These are phyloP conservation scores for Irineochytrium annulatum DNA, from an alignment of 192 early-diverging fungal species.

Conservation along the genomic window DNA sequence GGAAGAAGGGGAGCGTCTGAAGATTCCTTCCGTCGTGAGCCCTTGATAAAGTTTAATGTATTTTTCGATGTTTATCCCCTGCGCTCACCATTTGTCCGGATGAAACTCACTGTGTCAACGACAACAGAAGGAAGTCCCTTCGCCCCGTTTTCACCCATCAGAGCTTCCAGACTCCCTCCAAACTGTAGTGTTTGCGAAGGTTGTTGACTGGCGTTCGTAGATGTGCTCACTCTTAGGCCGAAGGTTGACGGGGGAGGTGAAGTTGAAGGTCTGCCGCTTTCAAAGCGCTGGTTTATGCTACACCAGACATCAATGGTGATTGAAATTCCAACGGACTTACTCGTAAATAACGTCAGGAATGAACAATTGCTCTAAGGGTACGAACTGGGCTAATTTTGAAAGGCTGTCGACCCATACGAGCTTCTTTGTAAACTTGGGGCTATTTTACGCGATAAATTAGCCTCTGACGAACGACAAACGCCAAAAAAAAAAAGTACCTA, in stretches of 20 bases:
- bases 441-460: constrained; percentile 17
- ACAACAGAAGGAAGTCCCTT: constrained; percentile 73
- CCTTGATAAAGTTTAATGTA: constrained; percentile 37
- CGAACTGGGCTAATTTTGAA: constrained; percentile 55
- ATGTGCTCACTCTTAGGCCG: too few species aligned
- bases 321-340: constrained; percentile 32
- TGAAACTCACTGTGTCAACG: constrained; percentile 65
- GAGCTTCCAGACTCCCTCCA: constrained; percentile 66
- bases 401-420: constrained; percentile 75
- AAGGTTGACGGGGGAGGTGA: neutral
- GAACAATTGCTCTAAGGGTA: constrained; percentile 71
- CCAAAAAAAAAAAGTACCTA: constrained; percentile 51
- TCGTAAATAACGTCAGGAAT: constrained; percentile 67
- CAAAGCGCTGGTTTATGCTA: neutral
- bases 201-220: neutral
- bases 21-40: constrained; percentile 76
- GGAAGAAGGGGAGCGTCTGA: constrained; percentile 77
- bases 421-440: constrained; percentile 88
- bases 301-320: neutral
- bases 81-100: constrained; percentile 62
- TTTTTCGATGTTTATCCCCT: too few species aligned
- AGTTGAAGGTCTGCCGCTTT: neutral
- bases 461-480: constrained; percentile 1
- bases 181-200: constrained; percentile 35
- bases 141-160: constrained; percentile 74